These are phyloP conservation scores for Ichthyophthirius multifiliis DNA, from an alignment of 169 alveolate species.

Conservation along the genomic window DNA sequence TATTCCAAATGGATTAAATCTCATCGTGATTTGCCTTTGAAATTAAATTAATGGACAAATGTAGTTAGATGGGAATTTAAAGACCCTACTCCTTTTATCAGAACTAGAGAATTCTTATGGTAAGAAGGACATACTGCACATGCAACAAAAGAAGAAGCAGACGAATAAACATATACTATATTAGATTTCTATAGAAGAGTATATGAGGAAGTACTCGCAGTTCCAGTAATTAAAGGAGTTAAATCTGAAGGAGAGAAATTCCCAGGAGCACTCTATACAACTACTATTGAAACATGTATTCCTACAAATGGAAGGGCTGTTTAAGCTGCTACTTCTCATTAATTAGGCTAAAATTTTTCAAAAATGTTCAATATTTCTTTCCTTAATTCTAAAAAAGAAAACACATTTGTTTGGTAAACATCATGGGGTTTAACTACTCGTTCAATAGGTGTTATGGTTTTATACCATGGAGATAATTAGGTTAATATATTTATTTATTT, in stretches of 20 bases:
- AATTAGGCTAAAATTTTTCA: constrained; percentile 98
- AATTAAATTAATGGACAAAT: constrained; percentile 94
- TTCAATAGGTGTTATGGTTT: constrained; percentile 92
- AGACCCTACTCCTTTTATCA: constrained; percentile 99
- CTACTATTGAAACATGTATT: constrained; percentile 96
- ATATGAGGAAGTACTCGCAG: constrained; percentile 96
- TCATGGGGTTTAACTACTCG: constrained; percentile 99
- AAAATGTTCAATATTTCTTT: constrained; percentile 96
- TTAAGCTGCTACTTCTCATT: constrained; percentile 98
- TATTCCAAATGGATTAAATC: constrained; percentile 98
- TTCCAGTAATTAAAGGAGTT: constrained; percentile 98
- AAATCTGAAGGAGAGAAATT: constrained; percentile 97
- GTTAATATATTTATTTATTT: no score
- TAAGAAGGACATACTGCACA: constrained; percentile 99
- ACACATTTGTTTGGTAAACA: constrained; percentile 94
- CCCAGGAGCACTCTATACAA: constrained; percentile 99
- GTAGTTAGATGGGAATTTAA: constrained; percentile 99
- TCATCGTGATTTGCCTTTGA: constrained; percentile 98
- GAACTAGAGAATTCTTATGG: constrained; percentile 99
- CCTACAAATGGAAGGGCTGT: constrained; percentile 99
- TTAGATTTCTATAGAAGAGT: constrained; percentile 88
- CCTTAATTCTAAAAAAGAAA: constrained; percentile 92
- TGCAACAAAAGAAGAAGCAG: constrained; percentile 96
- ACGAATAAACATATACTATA: constrained; percentile 87
- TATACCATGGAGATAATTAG: constrained; percentile 98